A percentile compares a stretch with the other conserved stretches of the same genome.
Conservation (phyloP, 495 filamentous ascomycete species). For the Trichoderma erinaceum region DNA sequence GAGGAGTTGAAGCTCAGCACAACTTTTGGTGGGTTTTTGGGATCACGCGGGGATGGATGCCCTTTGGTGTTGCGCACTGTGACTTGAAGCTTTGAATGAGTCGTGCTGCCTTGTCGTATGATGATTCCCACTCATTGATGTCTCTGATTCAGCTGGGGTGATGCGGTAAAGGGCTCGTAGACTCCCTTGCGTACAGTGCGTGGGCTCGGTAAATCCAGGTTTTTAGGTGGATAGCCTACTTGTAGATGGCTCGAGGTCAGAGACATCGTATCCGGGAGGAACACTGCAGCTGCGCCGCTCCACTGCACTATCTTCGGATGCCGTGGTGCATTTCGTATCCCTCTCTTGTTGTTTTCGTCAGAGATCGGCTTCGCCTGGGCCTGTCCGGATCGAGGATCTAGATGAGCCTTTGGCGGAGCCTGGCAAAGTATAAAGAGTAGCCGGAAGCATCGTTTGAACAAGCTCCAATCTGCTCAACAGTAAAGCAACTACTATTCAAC, state of each 20-base stretch:
- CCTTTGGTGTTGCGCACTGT: background rate
- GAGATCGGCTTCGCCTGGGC: background rate
- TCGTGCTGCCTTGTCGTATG: background rate
- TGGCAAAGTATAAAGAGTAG: background rate
- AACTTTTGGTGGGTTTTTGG: background rate
- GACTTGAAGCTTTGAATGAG: too few species aligned
- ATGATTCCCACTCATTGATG: too few species aligned
- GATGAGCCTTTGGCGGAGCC: background rate
- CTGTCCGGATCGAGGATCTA: background rate
- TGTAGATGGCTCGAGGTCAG: background rate
- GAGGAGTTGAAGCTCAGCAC: background rate
- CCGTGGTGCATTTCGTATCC: background rate
- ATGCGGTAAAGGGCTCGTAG: too few species aligned
- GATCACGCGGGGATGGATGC: background rate
- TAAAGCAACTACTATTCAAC: background rate
- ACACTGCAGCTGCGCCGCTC: constrained; percentile 10
- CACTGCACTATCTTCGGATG: constrained; percentile 7
- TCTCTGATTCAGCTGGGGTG: too few species aligned
- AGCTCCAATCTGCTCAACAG: background rate
- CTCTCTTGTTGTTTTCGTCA: background rate
- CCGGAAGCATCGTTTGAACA: background rate
- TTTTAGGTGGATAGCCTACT: too few species aligned
- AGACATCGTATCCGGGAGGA: constrained; percentile 13
- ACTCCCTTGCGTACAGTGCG: background rate
- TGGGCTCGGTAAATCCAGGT: background rate